Base-by-base conservation (phyloP, 129 eudicot genomes). In the Artemisia tridentata region DNA sequence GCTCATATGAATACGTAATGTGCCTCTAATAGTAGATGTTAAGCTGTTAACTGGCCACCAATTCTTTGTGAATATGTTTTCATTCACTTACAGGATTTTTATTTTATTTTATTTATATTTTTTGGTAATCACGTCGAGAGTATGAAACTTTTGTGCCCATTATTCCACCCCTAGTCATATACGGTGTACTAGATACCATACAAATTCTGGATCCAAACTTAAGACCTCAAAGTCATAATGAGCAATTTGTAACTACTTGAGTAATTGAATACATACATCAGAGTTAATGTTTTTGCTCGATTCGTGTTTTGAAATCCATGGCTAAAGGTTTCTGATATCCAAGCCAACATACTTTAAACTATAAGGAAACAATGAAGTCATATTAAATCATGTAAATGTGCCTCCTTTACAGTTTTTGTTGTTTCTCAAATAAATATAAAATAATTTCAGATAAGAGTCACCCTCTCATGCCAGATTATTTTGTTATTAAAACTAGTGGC, bases 281-380 rank as follows among this genome's bases (percentile, higher is more conserved):
- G 58, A 50, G 47, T 45, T 52, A 63, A 63, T 31, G 53, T 34
- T 73, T 21, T 71, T 23, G 16, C 47, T 52, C 21, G 49, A 11
- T 74, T 63, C 38, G 11, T 52, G 46, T 15, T 19, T 51, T 52
- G 57, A 52, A 21, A n/a, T 13, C 38, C 5, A 52, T n/a, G 52
- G 2, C 2, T 4, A 64, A 64, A 63, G 11, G 63, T 29, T 17
- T 72, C 11, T 47, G 31, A 29, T 21, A 4, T 59, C 43, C 43
- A 38, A 38, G 1, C 8, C 10, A 38, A 38, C 8, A 38, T 38
- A 38, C 43, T 38, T 7, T 38, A 38, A 38, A 7, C 2, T 7
- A 38, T 38, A 38, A 38, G 43, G 12, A 58, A 71, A 18, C 55
- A 21, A 7, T 1, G 48, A 34, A 34, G 27, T 17, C 58, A 47